Conservation (phyloP, 2,329 filamentous ascomycete genomes). For the Fusarium redolens region DNA sequence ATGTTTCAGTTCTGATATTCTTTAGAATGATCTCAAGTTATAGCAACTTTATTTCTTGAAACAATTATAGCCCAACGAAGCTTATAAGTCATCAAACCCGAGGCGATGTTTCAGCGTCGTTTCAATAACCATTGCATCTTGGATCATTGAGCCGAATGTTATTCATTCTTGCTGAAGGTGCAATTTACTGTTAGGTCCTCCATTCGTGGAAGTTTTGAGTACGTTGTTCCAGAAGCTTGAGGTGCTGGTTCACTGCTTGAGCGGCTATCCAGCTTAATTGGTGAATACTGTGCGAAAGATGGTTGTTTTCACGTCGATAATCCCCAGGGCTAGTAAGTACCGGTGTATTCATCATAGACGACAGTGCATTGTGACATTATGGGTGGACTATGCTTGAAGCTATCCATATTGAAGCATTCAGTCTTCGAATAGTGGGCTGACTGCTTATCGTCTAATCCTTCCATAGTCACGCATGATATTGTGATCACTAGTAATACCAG, state of each 20-base stretch:
- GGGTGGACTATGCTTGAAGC: too few species aligned
- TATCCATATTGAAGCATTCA: accelerated
- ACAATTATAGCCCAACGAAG: background rate
- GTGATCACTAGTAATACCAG: accelerated
- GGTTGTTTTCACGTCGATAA: accelerated
- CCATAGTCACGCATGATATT: accelerated
- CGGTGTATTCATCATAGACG: too few species aligned
- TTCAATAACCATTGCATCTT: background rate
- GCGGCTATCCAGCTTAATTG: too few species aligned
- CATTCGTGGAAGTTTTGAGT: background rate
- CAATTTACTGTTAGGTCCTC: background rate
- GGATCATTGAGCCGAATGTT: background rate
- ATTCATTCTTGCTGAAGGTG: background rate
- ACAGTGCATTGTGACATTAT: accelerated
- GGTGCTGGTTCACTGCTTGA: background rate
- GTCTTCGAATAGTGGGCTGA: accelerated
- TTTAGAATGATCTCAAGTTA: background rate
- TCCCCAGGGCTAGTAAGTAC: accelerated
- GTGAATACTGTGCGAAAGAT: too few species aligned
- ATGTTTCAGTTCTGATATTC: background rate
- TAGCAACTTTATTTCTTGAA: background rate
- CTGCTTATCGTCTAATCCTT: too few species aligned
- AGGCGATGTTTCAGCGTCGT: background rate
- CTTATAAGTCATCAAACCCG: too few species aligned
- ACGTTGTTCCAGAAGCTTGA: background rate